These are phyloP conservation scores for Eucalyptus rudis DNA, from an alignment of 345 rosid species.

Conservation along the genomic window DNA sequence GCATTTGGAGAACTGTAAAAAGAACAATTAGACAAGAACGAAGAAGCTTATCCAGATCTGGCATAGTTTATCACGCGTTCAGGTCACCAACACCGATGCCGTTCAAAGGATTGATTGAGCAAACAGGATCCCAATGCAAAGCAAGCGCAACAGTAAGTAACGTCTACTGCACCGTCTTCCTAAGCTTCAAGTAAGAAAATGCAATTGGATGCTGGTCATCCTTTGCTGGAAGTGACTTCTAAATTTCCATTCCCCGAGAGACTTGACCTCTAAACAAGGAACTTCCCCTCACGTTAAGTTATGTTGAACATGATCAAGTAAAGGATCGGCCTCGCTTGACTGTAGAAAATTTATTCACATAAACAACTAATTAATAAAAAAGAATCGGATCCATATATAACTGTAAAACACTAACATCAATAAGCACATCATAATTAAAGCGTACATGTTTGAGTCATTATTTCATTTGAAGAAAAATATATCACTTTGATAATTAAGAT, in stretches of 20 bases:
- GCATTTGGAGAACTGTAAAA: not conserved
- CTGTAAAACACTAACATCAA: rapidly evolving
- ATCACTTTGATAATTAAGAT: too few relatives aligned
- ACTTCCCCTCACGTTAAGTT: not conserved
- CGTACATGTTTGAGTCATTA: rapidly evolving
- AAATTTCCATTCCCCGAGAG: not conserved
- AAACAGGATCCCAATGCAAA: too few relatives aligned
- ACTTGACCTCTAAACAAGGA: not conserved
- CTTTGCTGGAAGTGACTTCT: not conserved
- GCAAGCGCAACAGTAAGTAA: not conserved
- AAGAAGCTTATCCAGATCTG: not conserved
- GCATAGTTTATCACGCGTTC: not conserved
- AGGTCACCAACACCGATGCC: too few relatives aligned
- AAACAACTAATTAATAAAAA: rapidly evolving
- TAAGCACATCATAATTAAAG: rapidly evolving
- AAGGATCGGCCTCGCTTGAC: not conserved
- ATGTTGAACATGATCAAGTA: not conserved
- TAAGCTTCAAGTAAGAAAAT: not conserved
- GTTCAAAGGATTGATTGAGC: not conserved
- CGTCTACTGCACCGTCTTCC: not conserved
- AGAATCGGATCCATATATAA: rapidly evolving
- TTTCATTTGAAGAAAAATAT: rapidly evolving
- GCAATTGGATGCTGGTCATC: not conserved
- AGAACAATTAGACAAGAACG: not conserved
- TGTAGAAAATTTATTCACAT: too few relatives aligned